These are phyloP conservation scores for Fragaria ananassa DNA, from an alignment of 306 rosid species.

Conservation along the genomic window DNA sequence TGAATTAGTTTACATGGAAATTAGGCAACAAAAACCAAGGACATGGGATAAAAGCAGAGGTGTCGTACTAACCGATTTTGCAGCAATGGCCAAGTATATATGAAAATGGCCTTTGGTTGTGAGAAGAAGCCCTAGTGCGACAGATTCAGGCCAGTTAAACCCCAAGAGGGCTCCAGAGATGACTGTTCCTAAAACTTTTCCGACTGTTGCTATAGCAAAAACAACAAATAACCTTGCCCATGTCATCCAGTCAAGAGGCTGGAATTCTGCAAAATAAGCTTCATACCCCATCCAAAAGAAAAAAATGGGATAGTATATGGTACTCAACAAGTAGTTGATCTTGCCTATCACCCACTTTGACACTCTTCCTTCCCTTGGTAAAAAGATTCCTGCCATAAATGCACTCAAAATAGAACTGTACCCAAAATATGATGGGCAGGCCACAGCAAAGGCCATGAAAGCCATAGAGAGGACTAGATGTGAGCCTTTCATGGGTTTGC, in stretches of 20 bases:
- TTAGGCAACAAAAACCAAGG: neutral
- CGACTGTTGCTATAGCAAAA: constrained; percentile 35
- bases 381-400: constrained; percentile 70
- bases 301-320: constrained; percentile 72
- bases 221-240: constrained; percentile 54
- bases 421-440: constrained; percentile 50
- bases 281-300: constrained; percentile 93
- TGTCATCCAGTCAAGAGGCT: constrained; percentile 28
- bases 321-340: constrained; percentile 59
- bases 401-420: constrained; percentile 79
- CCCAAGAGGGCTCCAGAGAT: constrained; percentile 64
- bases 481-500: constrained; percentile 83
- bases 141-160: constrained; percentile 78
- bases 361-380: constrained; percentile 79
- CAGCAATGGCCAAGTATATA: constrained; percentile 70
- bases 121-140: constrained; percentile 80
- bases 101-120: constrained; percentile 88
- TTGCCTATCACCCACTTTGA: constrained; percentile 77
- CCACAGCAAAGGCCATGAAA: constrained; percentile 59
- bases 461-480: constrained; percentile 79
- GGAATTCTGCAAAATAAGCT: constrained; percentile 43
- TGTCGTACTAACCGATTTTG: constrained; percentile 54
- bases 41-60: constrained; percentile 7
- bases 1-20: neutral
- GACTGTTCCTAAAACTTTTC: constrained; percentile 71